A percentile compares a stretch with the other conserved stretches of the same genome.
Evolutionary conservation across 176 grass and related monocot genomes (phyloP).

Genomic region (Musa troglodytarum): DNA sequence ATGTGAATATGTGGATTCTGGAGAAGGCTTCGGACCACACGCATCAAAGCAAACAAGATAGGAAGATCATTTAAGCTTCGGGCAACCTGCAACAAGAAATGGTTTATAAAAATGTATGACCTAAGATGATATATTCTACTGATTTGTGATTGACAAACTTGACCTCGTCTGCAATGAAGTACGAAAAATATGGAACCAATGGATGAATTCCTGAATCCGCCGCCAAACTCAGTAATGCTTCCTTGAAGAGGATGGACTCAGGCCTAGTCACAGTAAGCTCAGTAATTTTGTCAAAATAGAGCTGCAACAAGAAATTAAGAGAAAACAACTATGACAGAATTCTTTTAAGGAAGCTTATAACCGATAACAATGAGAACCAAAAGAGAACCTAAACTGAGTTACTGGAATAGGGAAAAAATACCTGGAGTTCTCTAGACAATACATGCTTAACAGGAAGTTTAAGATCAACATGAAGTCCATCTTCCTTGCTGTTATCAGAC

Average conservation of each 20-base stretch:
- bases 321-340: conserved; percentile 19
- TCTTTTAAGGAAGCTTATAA: not conserved
- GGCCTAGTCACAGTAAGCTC: conserved; percentile 76
- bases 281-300: conserved; percentile 95
- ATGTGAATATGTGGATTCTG: conserved; percentile 90
- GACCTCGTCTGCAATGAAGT: conserved; percentile 87
- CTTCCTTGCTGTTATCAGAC: conserved; percentile 61
- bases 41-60: conserved; percentile 86
- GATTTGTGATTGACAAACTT: not conserved
- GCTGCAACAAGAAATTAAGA: conserved; percentile 38
- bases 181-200: conserved; percentile 91
- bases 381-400: not conserved
- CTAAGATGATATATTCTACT: not conserved
- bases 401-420: conserved; percentile 8
- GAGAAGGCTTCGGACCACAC: conserved; percentile 74
- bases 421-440: conserved; percentile 85
- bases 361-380: not conserved
- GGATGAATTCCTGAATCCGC: conserved; percentile 89
- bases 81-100: conserved; percentile 43
- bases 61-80: conserved; percentile 75
- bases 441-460: conserved; percentile 98
- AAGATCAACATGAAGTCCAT: conserved; percentile 61
- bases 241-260: conserved; percentile 56
- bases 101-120: not conserved
- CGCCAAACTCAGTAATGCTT: conserved; percentile 88